A percentile compares a stretch with the other conserved stretches of the same genome.
Evolutionary conservation across 2,329 filamentous ascomycete genomes (phyloP).

Genomic region (Colletotrichum melonis): DNA sequence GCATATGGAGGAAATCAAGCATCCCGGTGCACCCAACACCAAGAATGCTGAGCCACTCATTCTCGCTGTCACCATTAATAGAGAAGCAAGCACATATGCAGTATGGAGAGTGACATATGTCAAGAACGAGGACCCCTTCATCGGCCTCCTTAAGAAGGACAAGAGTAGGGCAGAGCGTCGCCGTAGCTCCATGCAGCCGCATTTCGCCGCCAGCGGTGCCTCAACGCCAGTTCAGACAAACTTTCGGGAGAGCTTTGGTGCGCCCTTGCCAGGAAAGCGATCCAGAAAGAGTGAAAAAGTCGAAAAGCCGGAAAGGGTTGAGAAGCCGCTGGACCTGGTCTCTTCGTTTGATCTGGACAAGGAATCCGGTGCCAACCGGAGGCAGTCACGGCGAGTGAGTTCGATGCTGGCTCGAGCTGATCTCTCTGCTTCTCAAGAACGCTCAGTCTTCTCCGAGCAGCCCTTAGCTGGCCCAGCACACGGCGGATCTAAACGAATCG

Average conservation of each 20-base stretch:
- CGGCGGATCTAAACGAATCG: conserved; percentile 68
- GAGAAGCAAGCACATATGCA: conserved; percentile 80
- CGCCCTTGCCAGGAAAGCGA: conserved; percentile 64
- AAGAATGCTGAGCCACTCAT: conserved; percentile 65
- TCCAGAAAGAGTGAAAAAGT: conserved; percentile 61
- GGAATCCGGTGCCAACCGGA: conserved; percentile 63
- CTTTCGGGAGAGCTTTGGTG: conserved; percentile 82
- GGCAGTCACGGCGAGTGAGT: conserved; percentile 83
- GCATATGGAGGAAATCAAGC: conserved; percentile 78
- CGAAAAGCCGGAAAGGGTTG: conserved; percentile 46
- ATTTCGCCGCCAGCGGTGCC: conserved; percentile 74
- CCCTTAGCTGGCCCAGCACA: conserved; percentile 50
- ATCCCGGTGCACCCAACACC: conserved; percentile 55
- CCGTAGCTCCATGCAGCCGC: conserved; percentile 74
- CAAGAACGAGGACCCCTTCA: conserved; percentile 70
- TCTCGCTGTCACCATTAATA: conserved; percentile 84
- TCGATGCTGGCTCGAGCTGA: conserved; percentile 90
- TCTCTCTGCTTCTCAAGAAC: conserved; percentile 85
- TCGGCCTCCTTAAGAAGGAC: conserved; percentile 58
- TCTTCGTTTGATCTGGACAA: conserved; percentile 79
- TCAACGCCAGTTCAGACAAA: conserved; percentile 80
- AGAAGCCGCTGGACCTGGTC: conserved; percentile 71
- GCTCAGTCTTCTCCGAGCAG: conserved; percentile 81
- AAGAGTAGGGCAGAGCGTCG: conserved; percentile 62
- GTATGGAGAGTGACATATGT: conserved; percentile 88